Conservation (phyloP, 2,329 filamentous ascomycete species). For the Xylariaceae sp. region DNA sequence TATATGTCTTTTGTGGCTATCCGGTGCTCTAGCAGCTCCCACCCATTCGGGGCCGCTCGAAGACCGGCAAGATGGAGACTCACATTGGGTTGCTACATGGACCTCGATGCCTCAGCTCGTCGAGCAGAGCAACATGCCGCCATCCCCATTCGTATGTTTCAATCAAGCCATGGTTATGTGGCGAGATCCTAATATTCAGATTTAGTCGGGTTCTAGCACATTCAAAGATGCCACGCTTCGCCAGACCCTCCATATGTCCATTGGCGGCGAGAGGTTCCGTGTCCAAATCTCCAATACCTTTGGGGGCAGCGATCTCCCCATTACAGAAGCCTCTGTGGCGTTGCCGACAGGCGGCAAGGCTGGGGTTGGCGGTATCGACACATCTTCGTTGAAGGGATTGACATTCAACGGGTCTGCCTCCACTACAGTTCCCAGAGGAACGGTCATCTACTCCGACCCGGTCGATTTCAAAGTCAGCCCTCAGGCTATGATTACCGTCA, state of each 20-base stretch:
- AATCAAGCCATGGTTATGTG: background rate
- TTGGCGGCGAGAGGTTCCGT: conserved; percentile 52
- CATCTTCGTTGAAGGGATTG: conserved; percentile 45
- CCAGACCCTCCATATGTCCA: conserved; percentile 59
- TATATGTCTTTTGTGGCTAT: conserved; percentile 16
- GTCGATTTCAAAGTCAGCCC: conserved; percentile 49
- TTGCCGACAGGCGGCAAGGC: conserved; percentile 49
- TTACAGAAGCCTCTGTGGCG: conserved; percentile 55
- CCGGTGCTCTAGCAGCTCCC: conserved; percentile 10
- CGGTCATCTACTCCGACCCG: conserved; percentile 57
- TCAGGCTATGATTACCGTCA: conserved; percentile 52
- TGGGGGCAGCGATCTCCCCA: conserved; percentile 53
- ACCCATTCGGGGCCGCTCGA: background rate
- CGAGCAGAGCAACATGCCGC: conserved; percentile 58
- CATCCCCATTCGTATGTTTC: conserved; percentile 50
- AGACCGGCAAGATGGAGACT: conserved; percentile 27
- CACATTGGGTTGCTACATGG: conserved; percentile 62
- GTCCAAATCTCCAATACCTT: conserved; percentile 64
- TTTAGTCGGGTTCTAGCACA: conserved; percentile 36
- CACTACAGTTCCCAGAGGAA: conserved; percentile 51
- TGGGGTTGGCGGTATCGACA: conserved; percentile 49
- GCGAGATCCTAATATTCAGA: background rate
- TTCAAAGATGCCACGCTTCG: conserved; percentile 61
- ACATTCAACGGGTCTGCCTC: conserved; percentile 53
- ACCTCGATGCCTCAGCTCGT: conserved; percentile 62